These are phyloP conservation scores for Adansonia madagascariensis DNA, from an alignment of 441 rosid genomes.

Conservation along the genomic window DNA sequence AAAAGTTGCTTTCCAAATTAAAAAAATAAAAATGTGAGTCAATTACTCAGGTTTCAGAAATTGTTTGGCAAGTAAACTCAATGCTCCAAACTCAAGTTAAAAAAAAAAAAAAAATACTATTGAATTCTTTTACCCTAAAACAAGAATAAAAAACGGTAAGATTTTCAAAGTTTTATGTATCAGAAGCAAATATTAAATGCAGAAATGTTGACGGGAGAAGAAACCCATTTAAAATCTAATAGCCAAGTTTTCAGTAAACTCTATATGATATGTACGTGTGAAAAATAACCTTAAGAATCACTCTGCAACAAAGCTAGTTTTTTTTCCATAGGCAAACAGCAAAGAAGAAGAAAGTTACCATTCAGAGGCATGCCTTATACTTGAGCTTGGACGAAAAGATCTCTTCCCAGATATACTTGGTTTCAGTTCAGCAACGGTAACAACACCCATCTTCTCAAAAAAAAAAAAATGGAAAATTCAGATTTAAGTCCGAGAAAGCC, in stretches of 20 bases:
- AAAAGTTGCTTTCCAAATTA: slow-evolving; percentile 1
- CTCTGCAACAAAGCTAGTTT: background rate
- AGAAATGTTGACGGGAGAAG: background rate
- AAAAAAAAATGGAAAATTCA: background rate
- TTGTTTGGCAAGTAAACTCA: background rate
- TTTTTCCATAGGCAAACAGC: background rate
- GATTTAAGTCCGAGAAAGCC: slow-evolving; percentile 13
- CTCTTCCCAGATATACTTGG: slow-evolving; percentile 87
- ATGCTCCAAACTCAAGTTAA: background rate
- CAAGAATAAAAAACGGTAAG: background rate
- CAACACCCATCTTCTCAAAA: slow-evolving; percentile 71
- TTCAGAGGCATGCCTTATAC: slow-evolving; percentile 88
- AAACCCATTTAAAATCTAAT: background rate
- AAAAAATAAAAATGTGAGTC: background rate
- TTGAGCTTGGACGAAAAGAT: slow-evolving; percentile 81
- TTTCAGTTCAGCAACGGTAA: slow-evolving; percentile 76
- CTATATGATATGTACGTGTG: background rate
- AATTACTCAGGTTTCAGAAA: background rate
- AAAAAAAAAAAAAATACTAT: background rate
- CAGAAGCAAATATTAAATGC: background rate
- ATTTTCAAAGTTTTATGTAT: background rate
- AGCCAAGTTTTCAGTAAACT: background rate
- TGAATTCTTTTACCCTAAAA: background rate
- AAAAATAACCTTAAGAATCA: background rate
- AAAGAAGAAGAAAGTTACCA: slow-evolving; percentile 53